Conservation (phyloP, 768 basidiomycete species). For the Boletus tylopilopsis region DNA sequence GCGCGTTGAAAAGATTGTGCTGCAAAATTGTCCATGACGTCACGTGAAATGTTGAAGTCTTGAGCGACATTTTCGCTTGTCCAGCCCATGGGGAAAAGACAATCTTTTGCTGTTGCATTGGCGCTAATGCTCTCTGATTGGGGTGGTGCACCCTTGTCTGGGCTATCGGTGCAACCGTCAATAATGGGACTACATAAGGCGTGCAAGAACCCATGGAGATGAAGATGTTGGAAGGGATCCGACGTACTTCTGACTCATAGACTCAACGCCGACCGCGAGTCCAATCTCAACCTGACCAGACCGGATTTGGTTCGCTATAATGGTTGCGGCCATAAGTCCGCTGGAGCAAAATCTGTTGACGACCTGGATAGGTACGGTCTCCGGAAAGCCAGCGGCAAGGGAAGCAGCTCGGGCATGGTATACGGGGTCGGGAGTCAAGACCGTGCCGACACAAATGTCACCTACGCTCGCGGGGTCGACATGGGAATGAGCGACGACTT, state of each 20-base stretch:
- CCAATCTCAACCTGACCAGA: slow-evolving; percentile 80
- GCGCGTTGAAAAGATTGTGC: slow-evolving; percentile 77
- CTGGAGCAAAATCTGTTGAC: slow-evolving; percentile 83
- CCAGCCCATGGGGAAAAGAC: slow-evolving; percentile 80
- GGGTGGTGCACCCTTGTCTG: slow-evolving; percentile 57
- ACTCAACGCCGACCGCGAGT: slow-evolving; percentile 79
- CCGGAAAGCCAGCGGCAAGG: slow-evolving; percentile 78
- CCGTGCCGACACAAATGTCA: slow-evolving; percentile 80
- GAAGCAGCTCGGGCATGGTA: slow-evolving; percentile 74
- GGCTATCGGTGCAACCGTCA: slow-evolving; percentile 36
- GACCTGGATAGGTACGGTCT: slow-evolving; percentile 67
- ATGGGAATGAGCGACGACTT: slow-evolving; percentile 52
- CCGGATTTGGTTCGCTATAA: slow-evolving; percentile 71
- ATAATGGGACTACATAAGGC: no score
- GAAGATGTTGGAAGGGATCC: no score
- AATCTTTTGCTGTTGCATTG: slow-evolving; percentile 56
- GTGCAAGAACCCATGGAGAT: no score
- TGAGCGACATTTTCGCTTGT: slow-evolving; percentile 82
- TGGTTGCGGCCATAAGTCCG: slow-evolving; percentile 80
- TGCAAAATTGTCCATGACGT: slow-evolving; percentile 73
- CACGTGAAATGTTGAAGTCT: slow-evolving; percentile 67
- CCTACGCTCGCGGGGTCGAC: slow-evolving; percentile 65
- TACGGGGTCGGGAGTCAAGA: slow-evolving; percentile 57
- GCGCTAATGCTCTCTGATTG: slow-evolving; percentile 60
- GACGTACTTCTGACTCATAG: slow-evolving; percentile 74